Conservation (phyloP, 352 stramenopile species). For the Phytophthora litchii region DNA sequence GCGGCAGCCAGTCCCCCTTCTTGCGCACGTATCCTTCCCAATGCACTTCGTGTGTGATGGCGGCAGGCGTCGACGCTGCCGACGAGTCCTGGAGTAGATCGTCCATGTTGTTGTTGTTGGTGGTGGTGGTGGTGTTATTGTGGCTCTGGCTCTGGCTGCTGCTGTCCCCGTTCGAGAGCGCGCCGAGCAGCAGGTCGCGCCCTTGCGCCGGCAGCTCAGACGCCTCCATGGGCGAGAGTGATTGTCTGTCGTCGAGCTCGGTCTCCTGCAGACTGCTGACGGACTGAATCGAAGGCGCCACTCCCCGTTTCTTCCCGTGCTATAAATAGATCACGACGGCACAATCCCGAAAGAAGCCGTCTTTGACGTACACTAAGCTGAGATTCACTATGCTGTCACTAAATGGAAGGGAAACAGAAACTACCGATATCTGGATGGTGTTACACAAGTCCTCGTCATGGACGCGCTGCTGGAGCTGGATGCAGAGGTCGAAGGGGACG, state of each 20-base stretch:
- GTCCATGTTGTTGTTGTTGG: constrained; percentile 30
- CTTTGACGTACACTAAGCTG: constrained; percentile 6
- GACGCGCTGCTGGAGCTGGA: constrained; percentile 43
- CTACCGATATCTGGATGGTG: background rate
- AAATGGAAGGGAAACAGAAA: constrained; percentile 7
- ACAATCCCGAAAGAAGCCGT: constrained; percentile 23
- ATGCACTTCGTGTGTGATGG: constrained; percentile 74
- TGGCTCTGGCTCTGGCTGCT: constrained; percentile 8
- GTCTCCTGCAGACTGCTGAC: constrained; percentile 14
- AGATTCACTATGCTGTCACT: constrained; percentile 1
- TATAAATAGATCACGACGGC: constrained; percentile 37
- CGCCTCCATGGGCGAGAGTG: constrained; percentile 28
- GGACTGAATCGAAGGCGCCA: constrained; percentile 37
- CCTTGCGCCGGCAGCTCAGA: constrained; percentile 43
- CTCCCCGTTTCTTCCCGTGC: constrained; percentile 25
- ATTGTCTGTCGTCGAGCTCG: constrained; percentile 21
- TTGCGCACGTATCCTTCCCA: constrained; percentile 91
- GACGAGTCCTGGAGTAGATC: constrained; percentile 47
- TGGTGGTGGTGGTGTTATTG: background rate
- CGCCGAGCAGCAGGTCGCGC: constrained; percentile 50
- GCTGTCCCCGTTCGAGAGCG: constrained; percentile 28
- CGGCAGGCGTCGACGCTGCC: constrained; percentile 42
- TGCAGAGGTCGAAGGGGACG: constrained; percentile 32
- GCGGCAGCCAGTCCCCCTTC: constrained; percentile 90
- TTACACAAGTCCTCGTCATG: constrained; percentile 4